Evolutionary conservation across 1,284 basidiomycete genomes (phyloP).

Genomic region (Marasmius fiardii): DNA sequence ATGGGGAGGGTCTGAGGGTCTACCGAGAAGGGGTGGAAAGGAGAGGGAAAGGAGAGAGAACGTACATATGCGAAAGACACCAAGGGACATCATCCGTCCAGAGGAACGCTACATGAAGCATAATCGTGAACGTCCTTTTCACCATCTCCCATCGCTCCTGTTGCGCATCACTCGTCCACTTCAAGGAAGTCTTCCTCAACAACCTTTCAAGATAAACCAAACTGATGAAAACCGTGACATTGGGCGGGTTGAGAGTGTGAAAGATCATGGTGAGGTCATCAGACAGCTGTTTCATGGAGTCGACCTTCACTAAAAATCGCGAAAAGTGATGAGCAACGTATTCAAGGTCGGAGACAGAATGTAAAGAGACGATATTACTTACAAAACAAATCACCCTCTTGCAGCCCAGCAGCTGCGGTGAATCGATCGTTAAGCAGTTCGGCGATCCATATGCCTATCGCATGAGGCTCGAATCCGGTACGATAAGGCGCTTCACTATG

Average conservation of each 20-base stretch:
- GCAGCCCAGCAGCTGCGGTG: not conserved
- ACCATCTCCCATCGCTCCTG: not conserved
- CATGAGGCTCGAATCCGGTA: not conserved
- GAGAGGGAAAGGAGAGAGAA: not conserved
- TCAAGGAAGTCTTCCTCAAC: not conserved
- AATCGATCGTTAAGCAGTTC: not conserved
- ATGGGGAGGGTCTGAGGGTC: too few relatives aligned
- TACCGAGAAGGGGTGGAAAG: too few relatives aligned
- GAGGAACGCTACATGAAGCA: not conserved
- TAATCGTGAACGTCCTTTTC: not conserved
- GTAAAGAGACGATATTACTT: not conserved
- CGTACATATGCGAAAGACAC: not conserved
- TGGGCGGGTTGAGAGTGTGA: not conserved
- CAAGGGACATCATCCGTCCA: not conserved
- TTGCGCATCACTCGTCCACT: not conserved
- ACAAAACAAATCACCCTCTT: not conserved
- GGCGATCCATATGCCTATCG: not conserved
- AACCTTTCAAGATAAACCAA: not conserved
- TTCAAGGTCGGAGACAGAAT: too few relatives aligned
- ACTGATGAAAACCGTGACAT: not conserved
- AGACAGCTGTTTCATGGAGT: not conserved
- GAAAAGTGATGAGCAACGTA: not conserved
- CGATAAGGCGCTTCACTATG: not conserved
- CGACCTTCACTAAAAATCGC: not conserved
- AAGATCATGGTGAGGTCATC: not conserved